Percentiles rank a stretch among this genome's conserved stretches.
These are phyloP conservation scores for Hibiscus trionum DNA, from an alignment of 345 rosid genomes.

Conservation along the genomic window DNA sequence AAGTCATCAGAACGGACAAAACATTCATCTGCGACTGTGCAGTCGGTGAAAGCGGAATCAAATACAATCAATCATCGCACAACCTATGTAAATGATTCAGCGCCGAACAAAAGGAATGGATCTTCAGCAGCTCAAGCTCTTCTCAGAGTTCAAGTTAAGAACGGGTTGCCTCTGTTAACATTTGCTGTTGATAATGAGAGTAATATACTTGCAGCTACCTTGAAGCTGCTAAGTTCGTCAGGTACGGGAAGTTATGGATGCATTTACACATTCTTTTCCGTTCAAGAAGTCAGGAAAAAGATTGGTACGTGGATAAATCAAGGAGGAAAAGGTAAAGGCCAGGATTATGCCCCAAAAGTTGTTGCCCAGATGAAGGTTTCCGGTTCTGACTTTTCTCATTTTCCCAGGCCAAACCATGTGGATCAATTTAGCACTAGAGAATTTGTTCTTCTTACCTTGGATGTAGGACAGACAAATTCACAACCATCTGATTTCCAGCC, in stretches of 20 bases:
- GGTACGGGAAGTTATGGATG: slow-evolving; percentile 45
- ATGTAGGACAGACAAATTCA: slow-evolving; percentile 32
- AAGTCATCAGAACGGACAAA: slow-evolving; percentile 25
- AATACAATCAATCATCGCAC: slow-evolving; percentile 28
- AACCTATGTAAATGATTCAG: slow-evolving; percentile 30
- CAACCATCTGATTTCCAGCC: slow-evolving; percentile 45
- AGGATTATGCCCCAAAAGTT: slow-evolving; percentile 53
- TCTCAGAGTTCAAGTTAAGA: slow-evolving; percentile 68
- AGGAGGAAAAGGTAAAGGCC: slow-evolving; percentile 50
- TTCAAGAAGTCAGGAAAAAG: slow-evolving; percentile 70
- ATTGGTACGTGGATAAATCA: slow-evolving; percentile 70
- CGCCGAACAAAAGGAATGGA: slow-evolving; percentile 35
- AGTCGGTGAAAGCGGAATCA: slow-evolving; percentile 33
- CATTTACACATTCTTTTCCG: slow-evolving; percentile 64
- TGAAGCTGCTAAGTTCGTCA: slow-evolving; percentile 35
- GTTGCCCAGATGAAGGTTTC: slow-evolving; percentile 83
- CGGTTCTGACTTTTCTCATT: slow-evolving; percentile 29
- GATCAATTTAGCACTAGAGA: slow-evolving; percentile 45
- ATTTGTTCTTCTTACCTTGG: slow-evolving; percentile 57
- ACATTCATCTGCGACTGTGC: slow-evolving; percentile 22
- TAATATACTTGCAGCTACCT: slow-evolving; percentile 73
- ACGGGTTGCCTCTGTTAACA: slow-evolving; percentile 74
- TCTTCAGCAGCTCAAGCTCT: slow-evolving; percentile 65
- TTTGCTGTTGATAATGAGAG: slow-evolving; percentile 75
- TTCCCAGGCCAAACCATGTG: slow-evolving; percentile 16